These are phyloP conservation scores for Asterionellopsis glacialis DNA, from an alignment of 108 stramenopile species.

Conservation along the genomic window DNA sequence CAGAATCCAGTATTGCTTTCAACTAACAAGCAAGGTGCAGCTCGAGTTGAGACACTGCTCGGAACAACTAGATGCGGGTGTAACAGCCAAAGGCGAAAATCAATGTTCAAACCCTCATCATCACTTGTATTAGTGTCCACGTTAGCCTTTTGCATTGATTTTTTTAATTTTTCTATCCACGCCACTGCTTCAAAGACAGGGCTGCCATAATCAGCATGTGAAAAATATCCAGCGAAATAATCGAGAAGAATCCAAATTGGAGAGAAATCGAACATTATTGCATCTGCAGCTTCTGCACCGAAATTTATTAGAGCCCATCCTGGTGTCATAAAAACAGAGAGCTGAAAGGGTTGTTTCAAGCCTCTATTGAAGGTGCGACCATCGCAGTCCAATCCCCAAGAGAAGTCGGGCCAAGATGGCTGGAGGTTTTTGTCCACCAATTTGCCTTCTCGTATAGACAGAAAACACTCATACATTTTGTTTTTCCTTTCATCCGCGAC, in stretches of 20 bases:
- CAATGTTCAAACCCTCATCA: conserved; percentile 42
- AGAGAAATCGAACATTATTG: conserved; percentile 48
- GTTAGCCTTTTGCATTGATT: conserved; percentile 13
- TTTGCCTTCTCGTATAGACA: conserved; percentile 2
- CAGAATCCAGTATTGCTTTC: conserved; percentile 57
- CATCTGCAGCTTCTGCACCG: conserved; percentile 48
- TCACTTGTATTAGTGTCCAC: not conserved
- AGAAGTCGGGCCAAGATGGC: conserved; percentile 42
- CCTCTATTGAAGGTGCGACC: conserved; percentile 35
- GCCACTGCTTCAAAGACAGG: conserved; percentile 55
- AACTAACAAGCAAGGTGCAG: conserved; percentile 39
- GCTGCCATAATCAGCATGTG: conserved; percentile 54
- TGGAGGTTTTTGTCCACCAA: too few relatives aligned
- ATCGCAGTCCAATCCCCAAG: conserved; percentile 68
- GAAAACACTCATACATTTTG: conserved; percentile 8
- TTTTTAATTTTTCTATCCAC: conserved; percentile 31
- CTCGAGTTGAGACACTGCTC: conserved; percentile 26
- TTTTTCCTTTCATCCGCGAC: conserved; percentile 38
- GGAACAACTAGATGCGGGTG: conserved; percentile 47
- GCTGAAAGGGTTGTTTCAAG: conserved; percentile 51
- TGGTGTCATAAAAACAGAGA: conserved; percentile 72
- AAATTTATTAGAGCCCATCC: conserved; percentile 73
- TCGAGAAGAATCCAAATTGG: conserved; percentile 66
- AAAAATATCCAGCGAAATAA: conserved; percentile 73
- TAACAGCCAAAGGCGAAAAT: conserved; percentile 76